Percentiles rank a stretch among this genome's conserved stretches.
Evolutionary conservation across 2,329 filamentous ascomycete species (phyloP).

Genomic region (Aspergillus hiratsukae): DNA sequence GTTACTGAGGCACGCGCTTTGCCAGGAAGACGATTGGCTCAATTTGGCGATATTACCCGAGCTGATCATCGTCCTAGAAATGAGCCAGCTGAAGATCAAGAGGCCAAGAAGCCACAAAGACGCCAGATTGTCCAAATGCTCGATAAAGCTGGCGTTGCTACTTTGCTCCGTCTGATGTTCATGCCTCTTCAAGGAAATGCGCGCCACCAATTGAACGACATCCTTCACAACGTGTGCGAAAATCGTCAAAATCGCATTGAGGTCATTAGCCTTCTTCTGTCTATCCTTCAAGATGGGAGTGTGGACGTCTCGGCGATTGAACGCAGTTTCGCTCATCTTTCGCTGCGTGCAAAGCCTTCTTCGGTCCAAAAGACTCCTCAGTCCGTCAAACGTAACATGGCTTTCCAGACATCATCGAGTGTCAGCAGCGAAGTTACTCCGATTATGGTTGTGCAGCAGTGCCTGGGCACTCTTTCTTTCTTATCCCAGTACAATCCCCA

Average conservation of each 20-base stretch:
- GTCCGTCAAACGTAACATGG: constrained; percentile 68
- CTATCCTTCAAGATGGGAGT: constrained; percentile 93
- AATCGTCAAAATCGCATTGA: constrained; percentile 95
- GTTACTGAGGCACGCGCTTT: constrained; percentile 79
- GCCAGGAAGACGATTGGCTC: constrained; percentile 52
- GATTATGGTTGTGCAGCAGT: constrained; percentile 92
- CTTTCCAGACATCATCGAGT: constrained; percentile 50
- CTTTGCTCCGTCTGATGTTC: constrained; percentile 97
- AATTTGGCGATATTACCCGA: constrained; percentile 45
- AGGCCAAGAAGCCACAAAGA: constrained; percentile 61
- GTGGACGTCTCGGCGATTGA: constrained; percentile 90
- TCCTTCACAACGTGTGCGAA: constrained; percentile 87
- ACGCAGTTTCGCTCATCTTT: constrained; percentile 89
- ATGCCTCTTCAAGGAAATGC: constrained; percentile 86
- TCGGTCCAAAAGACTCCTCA: constrained; percentile 77
- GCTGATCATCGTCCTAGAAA: constrained; percentile 34
- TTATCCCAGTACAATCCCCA: constrained; percentile 81
- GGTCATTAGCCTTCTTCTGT: constrained; percentile 85
- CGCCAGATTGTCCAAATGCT: constrained; percentile 92
- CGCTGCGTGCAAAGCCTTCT: constrained; percentile 80
- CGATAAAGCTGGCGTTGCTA: constrained; percentile 91
- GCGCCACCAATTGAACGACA: constrained; percentile 75
- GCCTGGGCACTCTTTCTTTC: constrained; percentile 77
- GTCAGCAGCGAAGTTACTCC: constrained; percentile 86
- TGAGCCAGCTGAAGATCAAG: constrained; percentile 42